Percentiles rank a stretch among this genome's conserved stretches.
Evolutionary conservation across 1,284 basidiomycete genomes (phyloP).

Genomic region (Agaricales sp.): DNA sequence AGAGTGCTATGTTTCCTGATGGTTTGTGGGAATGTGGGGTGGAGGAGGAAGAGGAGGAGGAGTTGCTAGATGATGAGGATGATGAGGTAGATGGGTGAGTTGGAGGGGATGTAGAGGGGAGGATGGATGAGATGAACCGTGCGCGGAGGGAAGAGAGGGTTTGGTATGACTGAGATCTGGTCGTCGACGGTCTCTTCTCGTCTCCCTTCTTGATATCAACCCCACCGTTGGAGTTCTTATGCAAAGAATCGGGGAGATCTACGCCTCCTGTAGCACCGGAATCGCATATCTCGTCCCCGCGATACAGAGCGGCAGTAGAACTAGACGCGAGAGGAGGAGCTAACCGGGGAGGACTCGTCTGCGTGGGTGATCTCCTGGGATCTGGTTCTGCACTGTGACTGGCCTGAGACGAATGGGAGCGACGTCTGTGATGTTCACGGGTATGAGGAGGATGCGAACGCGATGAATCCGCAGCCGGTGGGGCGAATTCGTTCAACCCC

Average conservation of each 20-base stretch:
- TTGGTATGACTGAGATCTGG: slow-evolving; percentile 22
- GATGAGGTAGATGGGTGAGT: slow-evolving; percentile 8
- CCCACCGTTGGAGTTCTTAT: slow-evolving; percentile 5
- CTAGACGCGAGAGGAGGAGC: slow-evolving; percentile 19
- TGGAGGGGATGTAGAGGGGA: slow-evolving; percentile 10
- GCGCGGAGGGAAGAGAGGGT: slow-evolving; percentile 27
- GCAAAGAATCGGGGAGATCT: slow-evolving; percentile 15
- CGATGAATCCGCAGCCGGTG: not conserved
- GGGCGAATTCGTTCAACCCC: not conserved
- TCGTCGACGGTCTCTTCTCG: not conserved
- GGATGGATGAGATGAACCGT: slow-evolving; percentile 25
- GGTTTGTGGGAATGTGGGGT: slow-evolving; percentile 13
- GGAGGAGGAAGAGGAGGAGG: slow-evolving; percentile 12
- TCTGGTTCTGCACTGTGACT: too few species aligned
- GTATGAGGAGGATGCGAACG: not conserved
- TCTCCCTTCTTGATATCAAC: not conserved
- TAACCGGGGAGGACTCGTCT: slow-evolving; percentile 12
- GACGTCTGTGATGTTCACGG: not conserved
- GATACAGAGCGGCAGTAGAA: too few species aligned
- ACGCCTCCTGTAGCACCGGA: slow-evolving; percentile 14
- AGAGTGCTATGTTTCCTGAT: slow-evolving; percentile 9
- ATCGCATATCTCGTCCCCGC: too few species aligned
- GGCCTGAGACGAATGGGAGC: not conserved
- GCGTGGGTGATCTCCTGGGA: not conserved
- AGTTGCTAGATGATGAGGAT: slow-evolving; percentile 16